Evolutionary conservation across 106 monocot species (phyloP).

Genomic region (Allium cepa): DNA sequence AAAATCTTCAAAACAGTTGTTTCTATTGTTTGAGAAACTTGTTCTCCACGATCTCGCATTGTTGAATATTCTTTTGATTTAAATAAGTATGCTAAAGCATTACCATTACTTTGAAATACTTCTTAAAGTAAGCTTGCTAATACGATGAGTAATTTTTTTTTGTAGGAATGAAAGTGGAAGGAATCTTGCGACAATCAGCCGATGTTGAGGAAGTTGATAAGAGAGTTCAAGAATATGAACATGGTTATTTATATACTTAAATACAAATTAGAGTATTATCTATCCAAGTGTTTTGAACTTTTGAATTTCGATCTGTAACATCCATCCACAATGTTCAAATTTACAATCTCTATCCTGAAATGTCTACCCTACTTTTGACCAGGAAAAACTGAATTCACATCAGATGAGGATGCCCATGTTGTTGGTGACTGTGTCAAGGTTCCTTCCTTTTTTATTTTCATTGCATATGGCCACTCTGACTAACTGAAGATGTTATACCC

Average conservation of each 20-base stretch:
- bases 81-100: too few relatives aligned
- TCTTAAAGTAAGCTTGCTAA: too few relatives aligned
- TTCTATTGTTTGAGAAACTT: too few relatives aligned
- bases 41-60: too few relatives aligned
- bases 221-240: constrained; percentile 94
- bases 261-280: constrained; percentile 3
- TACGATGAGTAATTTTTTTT: neutral
- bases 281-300: neutral
- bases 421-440: constrained; percentile 99
- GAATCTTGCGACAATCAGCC: constrained; percentile 87
- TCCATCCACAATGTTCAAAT: neutral
- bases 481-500: too few relatives aligned
- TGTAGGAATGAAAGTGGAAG: constrained; percentile 85
- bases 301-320: neutral
- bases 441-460: neutral
- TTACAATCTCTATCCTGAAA: neutral
- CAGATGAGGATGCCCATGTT: constrained; percentile 97
- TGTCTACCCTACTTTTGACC: constrained; percentile 9
- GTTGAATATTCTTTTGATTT: too few relatives aligned
- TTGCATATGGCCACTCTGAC: too few relatives aligned
- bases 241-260: constrained; percentile 37
- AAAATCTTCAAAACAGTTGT: too few relatives aligned
- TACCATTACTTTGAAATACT: too few relatives aligned
- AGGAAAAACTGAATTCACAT: constrained; percentile 81
- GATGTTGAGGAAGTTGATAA: constrained; percentile 95